These are phyloP conservation scores for Arabis alpina DNA, from an alignment of 345 rosid genomes.

Conservation along the genomic window DNA sequence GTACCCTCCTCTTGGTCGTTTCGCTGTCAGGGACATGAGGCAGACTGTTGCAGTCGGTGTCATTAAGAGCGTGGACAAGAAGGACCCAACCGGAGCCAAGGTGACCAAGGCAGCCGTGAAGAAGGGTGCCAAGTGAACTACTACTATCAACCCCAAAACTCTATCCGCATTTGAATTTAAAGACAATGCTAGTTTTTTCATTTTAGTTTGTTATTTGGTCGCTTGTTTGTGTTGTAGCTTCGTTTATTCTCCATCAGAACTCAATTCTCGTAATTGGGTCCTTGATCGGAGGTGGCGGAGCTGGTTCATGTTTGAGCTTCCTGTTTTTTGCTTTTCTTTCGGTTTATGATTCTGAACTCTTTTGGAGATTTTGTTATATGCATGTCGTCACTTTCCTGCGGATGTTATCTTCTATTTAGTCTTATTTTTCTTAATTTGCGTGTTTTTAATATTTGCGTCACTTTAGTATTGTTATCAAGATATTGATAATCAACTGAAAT, in stretches of 20 bases:
- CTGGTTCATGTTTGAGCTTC: not conserved
- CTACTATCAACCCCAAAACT: not conserved
- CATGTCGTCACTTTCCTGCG: conserved; percentile 14
- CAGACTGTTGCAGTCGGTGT: conserved; percentile 92
- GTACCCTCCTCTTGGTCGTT: conserved; percentile 83
- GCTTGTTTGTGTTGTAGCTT: not conserved
- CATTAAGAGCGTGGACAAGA: conserved; percentile 80
- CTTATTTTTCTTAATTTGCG: too few relatives aligned
- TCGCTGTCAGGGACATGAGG: conserved; percentile 89
- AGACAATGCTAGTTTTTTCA: not conserved
- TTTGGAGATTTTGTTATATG: not conserved
- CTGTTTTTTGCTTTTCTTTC: not conserved
- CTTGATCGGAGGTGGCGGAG: conserved; percentile 42
- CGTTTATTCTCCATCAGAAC: conserved; percentile 11
- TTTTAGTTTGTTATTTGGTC: not conserved
- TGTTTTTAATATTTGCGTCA: too few relatives aligned
- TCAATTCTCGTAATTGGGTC: conserved; percentile 36
- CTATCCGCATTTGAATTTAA: conserved; percentile 13
- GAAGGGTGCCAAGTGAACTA: conserved; percentile 74
- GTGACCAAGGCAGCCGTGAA: conserved; percentile 83
- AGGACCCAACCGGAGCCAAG: conserved; percentile 76
- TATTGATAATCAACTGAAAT: too few relatives aligned
- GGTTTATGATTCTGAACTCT: not conserved
- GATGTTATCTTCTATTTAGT: not conserved
- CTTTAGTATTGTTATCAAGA: too few relatives aligned